Base-by-base conservation (phyloP, 768 basidiomycete genomes). In the Tulasnella sp. region DNA sequence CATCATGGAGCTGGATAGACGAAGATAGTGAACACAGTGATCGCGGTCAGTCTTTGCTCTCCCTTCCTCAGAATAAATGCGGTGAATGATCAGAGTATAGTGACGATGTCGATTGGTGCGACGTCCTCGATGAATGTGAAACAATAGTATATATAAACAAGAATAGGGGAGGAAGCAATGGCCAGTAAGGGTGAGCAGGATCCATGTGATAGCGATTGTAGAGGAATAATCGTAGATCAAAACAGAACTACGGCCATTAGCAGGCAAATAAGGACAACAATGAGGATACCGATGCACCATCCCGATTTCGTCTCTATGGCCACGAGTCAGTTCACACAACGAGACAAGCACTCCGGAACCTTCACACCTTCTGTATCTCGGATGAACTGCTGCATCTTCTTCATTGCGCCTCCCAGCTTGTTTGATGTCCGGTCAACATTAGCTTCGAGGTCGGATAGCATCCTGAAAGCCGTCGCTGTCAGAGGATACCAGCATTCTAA, bases 261-360 rank as follows among this genome's bases (percentile, higher is more conserved):
- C 21, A 98, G 75, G 27, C 84, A 75, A 70, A 83, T 73, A 1
- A 97, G 76, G 21, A 97, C 76, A 38, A 92, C 75, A 42, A 90
- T 87, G 29, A 97, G 76, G 56, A 93, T 81, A 30, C 83, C 76
- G 55, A 98, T 86, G 68, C 89, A 92, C 84, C 88, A 96, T 30
- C 87, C 87, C 34, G 88, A 91, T 62, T 85, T 85, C 43, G 83
- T 87, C 68, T 92, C 92, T 84, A 42, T 53, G 24, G 25, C 59
- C n/a, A 67, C 59, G 5, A 17, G 19, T 44, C n/a, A n/a, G 22
- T 7, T 34, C 15, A 52, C 17, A 19, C n/a, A 43, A 34, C 11
- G 24, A 11, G 10, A 53, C 19, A 56, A n/a, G 49, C 38, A 38
- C 41, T 17, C 49, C 8, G 41, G 50, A 29, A 52, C 25, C 4